Conservation (phyloP, 2,329 filamentous ascomycete genomes). For the Colletotrichum paranaense region DNA sequence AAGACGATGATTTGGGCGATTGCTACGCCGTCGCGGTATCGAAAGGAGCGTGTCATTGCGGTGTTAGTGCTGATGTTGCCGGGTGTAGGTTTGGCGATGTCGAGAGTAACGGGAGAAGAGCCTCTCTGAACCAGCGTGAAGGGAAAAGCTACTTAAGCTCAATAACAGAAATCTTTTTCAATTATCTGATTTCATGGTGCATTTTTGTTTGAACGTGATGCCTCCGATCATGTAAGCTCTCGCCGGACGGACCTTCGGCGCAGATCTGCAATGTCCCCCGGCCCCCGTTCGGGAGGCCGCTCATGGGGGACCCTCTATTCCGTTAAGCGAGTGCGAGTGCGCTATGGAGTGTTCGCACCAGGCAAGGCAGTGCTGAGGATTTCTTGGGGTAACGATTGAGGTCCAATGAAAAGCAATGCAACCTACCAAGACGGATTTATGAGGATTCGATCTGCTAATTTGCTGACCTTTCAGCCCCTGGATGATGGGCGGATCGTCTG, state of each 20-base stretch:
- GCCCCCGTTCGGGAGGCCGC: neutral
- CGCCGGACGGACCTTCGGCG: neutral
- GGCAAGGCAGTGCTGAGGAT: neutral
- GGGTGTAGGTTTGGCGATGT: no score
- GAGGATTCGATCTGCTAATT: neutral
- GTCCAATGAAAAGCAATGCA: neutral
- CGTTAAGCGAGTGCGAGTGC: conserved; percentile 7
- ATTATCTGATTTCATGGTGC: neutral
- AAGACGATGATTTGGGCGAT: conserved; percentile 23
- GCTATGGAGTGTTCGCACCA: neutral
- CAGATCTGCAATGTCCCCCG: neutral
- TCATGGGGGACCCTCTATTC: neutral
- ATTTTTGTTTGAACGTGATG: neutral
- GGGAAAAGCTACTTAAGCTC: rapidly evolving
- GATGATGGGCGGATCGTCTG: no score
- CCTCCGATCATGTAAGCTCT: neutral
- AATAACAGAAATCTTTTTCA: neutral
- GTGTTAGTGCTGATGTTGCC: neutral
- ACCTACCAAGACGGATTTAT: neutral
- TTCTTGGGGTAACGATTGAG: neutral
- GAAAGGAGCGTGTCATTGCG: conserved; percentile 11
- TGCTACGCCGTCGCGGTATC: conserved; percentile 31
- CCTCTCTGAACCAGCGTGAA: rapidly evolving
- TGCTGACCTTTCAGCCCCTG: no score
- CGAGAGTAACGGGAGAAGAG: neutral